Evolutionary conservation across 805 yeast species (phyloP), one percentile per base, ranked within the genome.

Genomic region (Groenewaldozyma salmanticensis): DNA sequence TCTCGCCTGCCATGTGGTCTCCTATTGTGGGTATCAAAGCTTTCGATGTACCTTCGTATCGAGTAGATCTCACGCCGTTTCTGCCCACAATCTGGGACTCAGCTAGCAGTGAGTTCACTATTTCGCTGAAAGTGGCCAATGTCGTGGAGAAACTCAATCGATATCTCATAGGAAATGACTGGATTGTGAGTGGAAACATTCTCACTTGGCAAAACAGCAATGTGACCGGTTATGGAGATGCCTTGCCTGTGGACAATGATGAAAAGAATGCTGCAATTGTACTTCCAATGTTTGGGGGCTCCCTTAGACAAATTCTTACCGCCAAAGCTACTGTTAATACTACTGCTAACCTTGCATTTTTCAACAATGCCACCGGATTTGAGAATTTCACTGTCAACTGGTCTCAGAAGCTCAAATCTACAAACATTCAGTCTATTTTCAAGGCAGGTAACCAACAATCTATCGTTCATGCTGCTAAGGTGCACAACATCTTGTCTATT

Each of bases 1-100:
- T 78, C 27, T 73, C 87, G 1, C 94, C 95, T 1, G 68, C 79
- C 3, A 62, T 85, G 36, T 86, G 95, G 95, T 68, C 72, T 38
- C 85, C 94, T 3, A 74, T 82, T 45, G 94, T 85, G 4, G 77
- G 84, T 2, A 68, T 72, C 19, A 71, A 76, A 42, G 79, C 94
- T 0, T 82, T 78, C 60, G 94, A 86, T 58, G 63, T 83, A 27
- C 77, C 75, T 16, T 70, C 80, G 15, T 65, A 79, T 48, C 79
- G 77, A 40, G 55, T 85, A 35, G 94, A 86, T 48, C 52, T 85
- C 34, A 73, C 90, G 5, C 75, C 82, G 0, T 67, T 77, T 46
- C 61, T 85, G 41, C 92, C 94, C 3, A 55, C 62, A 13, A 55
- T 84, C 21, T 81, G 88, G 87, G 44, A 24, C 11, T 24, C 29